A percentile compares a stretch with the other conserved stretches of the same genome.
Conservation (phyloP, 1,139 yeast species). For the Nakaseomyces sp. region DNA sequence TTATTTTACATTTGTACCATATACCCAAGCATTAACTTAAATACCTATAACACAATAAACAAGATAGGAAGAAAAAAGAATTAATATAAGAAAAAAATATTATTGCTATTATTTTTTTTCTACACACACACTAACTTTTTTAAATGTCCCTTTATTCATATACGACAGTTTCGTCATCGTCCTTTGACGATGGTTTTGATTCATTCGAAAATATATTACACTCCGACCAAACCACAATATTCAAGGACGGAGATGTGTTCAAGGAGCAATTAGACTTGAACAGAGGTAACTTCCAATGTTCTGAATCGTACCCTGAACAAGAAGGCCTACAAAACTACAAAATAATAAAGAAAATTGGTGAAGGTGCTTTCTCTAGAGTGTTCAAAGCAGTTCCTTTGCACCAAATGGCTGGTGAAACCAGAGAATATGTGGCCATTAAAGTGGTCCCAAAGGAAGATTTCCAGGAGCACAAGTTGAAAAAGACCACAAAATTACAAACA, state of each 20-base stretch:
- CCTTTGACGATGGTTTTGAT: constrained; percentile 1
- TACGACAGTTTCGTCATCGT: constrained; percentile 1
- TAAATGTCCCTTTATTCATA: constrained; percentile 1
- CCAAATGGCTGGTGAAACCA: not conserved
- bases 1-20: too few relatives aligned
- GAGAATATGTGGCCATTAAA: constrained; percentile 54
- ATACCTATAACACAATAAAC: too few relatives aligned
- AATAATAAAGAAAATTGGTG: constrained; percentile 44
- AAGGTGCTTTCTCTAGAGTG: constrained; percentile 86
- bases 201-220: not conserved
- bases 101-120: too few relatives aligned
- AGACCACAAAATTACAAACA: constrained; percentile 31
- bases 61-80: too few relatives aligned
- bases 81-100: too few relatives aligned
- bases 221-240: constrained; percentile 3
- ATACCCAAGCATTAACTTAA: too few relatives aligned
- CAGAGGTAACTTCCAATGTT: not conserved
- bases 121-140: too few relatives aligned
- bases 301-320: constrained; percentile 16
- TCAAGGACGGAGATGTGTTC: constrained; percentile 4
- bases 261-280: constrained; percentile 1
- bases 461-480: constrained; percentile 9
- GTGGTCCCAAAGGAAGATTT: constrained; percentile 47
- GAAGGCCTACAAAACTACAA: constrained; percentile 22
- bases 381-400: constrained; percentile 16